Base-by-base conservation (phyloP, 1,139 yeast genomes). In the Taphrina betulina region DNA sequence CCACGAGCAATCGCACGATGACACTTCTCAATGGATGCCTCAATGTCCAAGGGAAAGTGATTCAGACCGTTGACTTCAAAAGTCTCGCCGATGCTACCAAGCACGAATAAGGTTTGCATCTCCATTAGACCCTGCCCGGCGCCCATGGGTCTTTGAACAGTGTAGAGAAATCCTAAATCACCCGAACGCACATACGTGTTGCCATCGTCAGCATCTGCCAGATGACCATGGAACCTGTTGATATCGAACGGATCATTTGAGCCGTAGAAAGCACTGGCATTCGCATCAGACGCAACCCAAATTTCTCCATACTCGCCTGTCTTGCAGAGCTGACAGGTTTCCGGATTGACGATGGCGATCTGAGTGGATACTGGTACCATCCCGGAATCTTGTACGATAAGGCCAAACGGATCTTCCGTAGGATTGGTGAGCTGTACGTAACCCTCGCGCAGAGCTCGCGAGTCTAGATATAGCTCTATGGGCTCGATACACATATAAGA, bases 291-390 rank as follows among this genome's bases (percentile, higher is more conserved):
- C 60, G 85, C 80, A 1, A 92, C 94, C 98, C 98, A 92, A 44
- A 92, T 89, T 71, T 92, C 98, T 36, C 99, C 99, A 68, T 82
- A 83, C 68, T 94, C 98, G n/a, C 97, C 97, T 58, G 83, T 84
- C 60, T 79, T 80, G 68, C 98, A 92, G 16, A 89, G 72, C 53
- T 74, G 72, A 50, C 79, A 71, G 0, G 96, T 92, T 67, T 90
- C 96, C 0, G 98, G 98, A 63, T 94, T 94, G 3, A 92, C 97
- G 60, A 92, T 86, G 0, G 95, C 94, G 40, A 94, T 81, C 67
- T 89, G 95, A 0, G 97, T 87, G 66, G 95, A 87, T 14, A 89
- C 92, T 0, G 96, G 95, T 0, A 90, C 96, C 78, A 90, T 85
- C 5, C 99, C 99, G 0, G 95, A 86, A 67, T 94, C 98, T 65